Base-by-base conservation (phyloP, 1,284 basidiomycete species). In the Apiotrichum veenhuisii region DNA sequence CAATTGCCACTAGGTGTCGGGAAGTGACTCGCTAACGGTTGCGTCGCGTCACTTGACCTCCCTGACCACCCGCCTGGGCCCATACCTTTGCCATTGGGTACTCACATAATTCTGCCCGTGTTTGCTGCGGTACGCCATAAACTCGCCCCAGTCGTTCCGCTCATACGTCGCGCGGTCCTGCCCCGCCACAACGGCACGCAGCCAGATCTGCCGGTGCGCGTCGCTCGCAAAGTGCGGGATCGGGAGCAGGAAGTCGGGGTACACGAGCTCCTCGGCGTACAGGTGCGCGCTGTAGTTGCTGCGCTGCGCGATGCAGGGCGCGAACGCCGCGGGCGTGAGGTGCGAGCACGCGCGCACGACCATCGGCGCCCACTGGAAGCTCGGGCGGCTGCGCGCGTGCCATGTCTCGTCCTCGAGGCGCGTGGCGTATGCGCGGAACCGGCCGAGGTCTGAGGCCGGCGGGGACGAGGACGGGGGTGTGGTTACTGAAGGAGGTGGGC, bases 371-470 rank as follows among this genome's bases (percentile, higher is more conserved):
- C 64, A 80, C 45, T 79, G 79, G 65, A 91, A 90, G 74, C 91
- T 91, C 22, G 88, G 88, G 18, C 89, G 88, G 2, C 91, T 82
- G 71, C 68, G 82, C 54, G 83, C 83, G 23, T 55, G 70, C 25
- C 77, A 80, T 27, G 75, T 91, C 10, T 77, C 90, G 40, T 65
- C 67, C 42, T 83, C 82, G 10, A 80, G 45, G 17, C 82, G 4
- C 80, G 71, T 59, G 87, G 90, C 77, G 91, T 84, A 70, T 8
- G 20, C 20, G 30, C 12, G 30, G 30, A 30, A 30, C 12, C 12
- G 5, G 30, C 12, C 30, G 5, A 30, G 5, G 7, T 5, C 7
- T 12, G 30, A 12, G 5, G 5, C 7, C 30, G 30, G 30, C 12
- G 30, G 30, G 30, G 5, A 5, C 12, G 30, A 12, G 30, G 30